These are phyloP conservation scores for Reutealis trisperma DNA, from an alignment of 345 rosid genomes.

Conservation along the genomic window DNA sequence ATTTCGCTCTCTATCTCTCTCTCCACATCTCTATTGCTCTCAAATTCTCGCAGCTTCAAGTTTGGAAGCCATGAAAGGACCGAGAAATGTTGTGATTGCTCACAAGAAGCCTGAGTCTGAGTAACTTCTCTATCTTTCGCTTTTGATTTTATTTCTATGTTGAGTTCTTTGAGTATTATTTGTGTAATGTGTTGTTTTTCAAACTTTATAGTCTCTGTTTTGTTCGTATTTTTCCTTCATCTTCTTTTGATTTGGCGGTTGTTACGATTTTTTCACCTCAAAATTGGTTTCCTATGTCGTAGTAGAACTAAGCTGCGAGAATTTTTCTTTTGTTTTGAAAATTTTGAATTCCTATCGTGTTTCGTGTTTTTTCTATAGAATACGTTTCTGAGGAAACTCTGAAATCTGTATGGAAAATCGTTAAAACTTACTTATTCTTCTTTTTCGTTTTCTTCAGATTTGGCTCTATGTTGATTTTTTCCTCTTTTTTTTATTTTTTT, in stretches of 20 bases:
- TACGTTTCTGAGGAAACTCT: not conserved
- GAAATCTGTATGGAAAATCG: not conserved
- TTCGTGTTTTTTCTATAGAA: not conserved
- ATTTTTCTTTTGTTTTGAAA: not conserved
- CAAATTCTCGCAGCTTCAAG: not conserved
- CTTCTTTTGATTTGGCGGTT: not conserved
- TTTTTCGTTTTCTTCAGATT: not conserved
- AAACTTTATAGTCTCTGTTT: no score
- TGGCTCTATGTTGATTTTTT: not conserved
- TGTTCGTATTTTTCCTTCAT: no score
- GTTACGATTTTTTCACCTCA: no score
- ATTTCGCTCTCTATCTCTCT: not conserved
- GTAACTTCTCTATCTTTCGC: slow-evolving; percentile 14
- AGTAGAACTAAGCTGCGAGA: not conserved
- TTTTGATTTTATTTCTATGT: not conserved
- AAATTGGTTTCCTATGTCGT: no score
- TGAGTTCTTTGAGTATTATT: not conserved
- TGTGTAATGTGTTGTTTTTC: not conserved
- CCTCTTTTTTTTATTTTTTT: not conserved
- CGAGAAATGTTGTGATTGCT: slow-evolving; percentile 28
- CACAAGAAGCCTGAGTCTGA: slow-evolving; percentile 27
- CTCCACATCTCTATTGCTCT: not conserved
- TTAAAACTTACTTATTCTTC: not conserved
- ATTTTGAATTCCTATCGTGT: not conserved
- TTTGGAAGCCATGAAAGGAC: slow-evolving; percentile 35